phyloP scores from a whole-genome alignment of 106 monocot species.

The Dioscorea dumetorum region DNA sequence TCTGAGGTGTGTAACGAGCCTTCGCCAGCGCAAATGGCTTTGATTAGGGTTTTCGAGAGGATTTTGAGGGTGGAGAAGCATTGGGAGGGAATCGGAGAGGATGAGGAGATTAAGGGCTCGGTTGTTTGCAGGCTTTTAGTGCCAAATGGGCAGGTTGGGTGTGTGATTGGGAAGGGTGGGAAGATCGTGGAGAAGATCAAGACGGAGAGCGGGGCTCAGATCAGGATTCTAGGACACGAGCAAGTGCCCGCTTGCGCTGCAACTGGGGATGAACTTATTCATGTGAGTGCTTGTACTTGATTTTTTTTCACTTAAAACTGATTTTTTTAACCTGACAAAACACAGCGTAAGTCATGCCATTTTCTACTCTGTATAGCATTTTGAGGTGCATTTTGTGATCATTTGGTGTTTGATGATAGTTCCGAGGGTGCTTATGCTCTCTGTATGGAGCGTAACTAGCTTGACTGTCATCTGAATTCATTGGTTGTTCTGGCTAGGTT shows the following conservation, averaged over 20 bases:
- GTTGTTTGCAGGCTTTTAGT: constrained; percentile 50
- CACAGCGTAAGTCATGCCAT: not conserved
- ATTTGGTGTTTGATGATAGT: too few relatives aligned
- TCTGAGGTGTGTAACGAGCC: constrained; percentile 1
- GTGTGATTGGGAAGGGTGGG: constrained; percentile 65
- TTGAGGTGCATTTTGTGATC: not conserved
- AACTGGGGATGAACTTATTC: constrained; percentile 55
- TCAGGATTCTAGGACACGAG: constrained; percentile 49
- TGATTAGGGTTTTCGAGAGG: constrained; percentile 69
- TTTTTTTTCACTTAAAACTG: too few relatives aligned
- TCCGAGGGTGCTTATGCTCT: too few relatives aligned
- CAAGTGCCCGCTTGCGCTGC: constrained; percentile 44
- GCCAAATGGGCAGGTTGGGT: constrained; percentile 35
- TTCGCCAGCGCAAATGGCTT: constrained; percentile 46
- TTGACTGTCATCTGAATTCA: too few relatives aligned
- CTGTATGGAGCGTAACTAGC: too few relatives aligned
- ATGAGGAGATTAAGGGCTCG: constrained; percentile 15
- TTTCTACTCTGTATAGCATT: not conserved
- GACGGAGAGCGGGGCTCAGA: constrained; percentile 54
- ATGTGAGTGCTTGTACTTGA: constrained; percentile 24
- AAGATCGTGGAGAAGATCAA: constrained; percentile 65
- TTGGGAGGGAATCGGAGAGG: constrained; percentile 10
- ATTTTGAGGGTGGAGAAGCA: constrained; percentile 26
- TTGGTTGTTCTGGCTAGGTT: too few relatives aligned
- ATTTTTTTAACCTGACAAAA: not conserved